Conservation (phyloP, 768 basidiomycete genomes). For the Xerocomellus amylosporus region DNA sequence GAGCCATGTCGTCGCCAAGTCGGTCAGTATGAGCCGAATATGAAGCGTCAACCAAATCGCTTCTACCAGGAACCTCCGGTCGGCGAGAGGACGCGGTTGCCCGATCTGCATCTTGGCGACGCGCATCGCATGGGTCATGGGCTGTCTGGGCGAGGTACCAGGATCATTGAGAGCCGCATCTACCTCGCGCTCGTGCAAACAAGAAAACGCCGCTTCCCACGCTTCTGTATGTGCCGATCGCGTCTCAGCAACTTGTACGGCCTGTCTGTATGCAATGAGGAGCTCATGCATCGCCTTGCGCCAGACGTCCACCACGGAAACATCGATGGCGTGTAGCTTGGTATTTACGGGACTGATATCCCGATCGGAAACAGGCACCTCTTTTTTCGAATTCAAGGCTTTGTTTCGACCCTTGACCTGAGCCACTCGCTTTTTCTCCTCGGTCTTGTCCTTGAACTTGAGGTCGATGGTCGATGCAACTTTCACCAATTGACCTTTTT, state of each 20-base stretch:
- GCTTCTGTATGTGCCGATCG: constrained; percentile 57
- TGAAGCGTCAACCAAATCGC: constrained; percentile 55
- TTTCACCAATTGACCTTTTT: constrained; percentile 12
- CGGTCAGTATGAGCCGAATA: constrained; percentile 49
- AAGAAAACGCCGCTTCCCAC: constrained; percentile 59
- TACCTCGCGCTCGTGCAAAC: constrained; percentile 49
- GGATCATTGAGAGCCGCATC: constrained; percentile 32
- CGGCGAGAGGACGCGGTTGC: constrained; percentile 54
- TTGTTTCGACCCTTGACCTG: constrained; percentile 14
- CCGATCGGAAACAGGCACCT: constrained; percentile 26
- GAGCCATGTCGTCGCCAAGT: constrained; percentile 43
- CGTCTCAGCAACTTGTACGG: constrained; percentile 40
- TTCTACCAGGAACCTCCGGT: constrained; percentile 58
- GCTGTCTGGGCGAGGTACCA: constrained; percentile 37
- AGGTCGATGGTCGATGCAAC: constrained; percentile 15
- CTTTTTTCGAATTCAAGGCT: constrained; percentile 13
- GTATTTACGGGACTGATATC: constrained; percentile 27
- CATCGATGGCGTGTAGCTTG: constrained; percentile 32
- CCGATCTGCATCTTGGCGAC: constrained; percentile 53
- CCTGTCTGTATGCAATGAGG: constrained; percentile 39
- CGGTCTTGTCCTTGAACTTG: constrained; percentile 10
- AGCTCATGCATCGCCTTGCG: constrained; percentile 35
- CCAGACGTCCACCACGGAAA: constrained; percentile 39
- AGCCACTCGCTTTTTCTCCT: neutral
- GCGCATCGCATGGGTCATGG: constrained; percentile 49